Base-by-base conservation (phyloP, 495 filamentous ascomycete genomes). In the Platismatia glauca region DNA sequence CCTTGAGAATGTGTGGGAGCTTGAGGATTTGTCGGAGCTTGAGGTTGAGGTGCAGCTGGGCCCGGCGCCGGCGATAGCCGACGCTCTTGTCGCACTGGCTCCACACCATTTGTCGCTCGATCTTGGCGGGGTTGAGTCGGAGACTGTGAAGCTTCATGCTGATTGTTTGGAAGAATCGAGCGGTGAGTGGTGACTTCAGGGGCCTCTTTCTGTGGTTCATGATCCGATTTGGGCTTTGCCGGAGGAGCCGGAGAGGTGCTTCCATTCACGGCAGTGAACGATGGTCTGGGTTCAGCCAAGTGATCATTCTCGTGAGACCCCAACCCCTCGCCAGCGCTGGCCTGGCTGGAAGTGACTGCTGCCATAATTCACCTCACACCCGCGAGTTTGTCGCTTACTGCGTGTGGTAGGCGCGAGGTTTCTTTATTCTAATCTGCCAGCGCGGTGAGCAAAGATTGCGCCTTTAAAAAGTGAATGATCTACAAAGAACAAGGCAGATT, bases 191-290 rank as follows among this genome's bases (percentile, higher is more conserved):
- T 16, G 33, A 24, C 56, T 38, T 74, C 72, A 20, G 60, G 39
- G n/a, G 13, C 8, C 31, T 76, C 74, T 38, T 60, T 67, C 43
- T 65, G 64, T 20, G 70, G 44, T 67, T 63, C 60, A 35, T 58
- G 67, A 15, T 58, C 67, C 64, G 60, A 62, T 66, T 60, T 67
- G 61, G 53, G 64, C 59, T 64, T 69, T 33, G 46, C 63, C 22
- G 57, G 64, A 57, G 33, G 64, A 31, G 57, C 35, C 27, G 69
- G 56, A 20, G 70, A 53, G 7, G 77, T 76, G 62, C 69, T 76
- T 55, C 78, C 80, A 71, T 82, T 82, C 35, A 82, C 79, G 50
- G 80, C 79, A 6, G 80, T 82, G 62, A 82, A 82, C 20, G 78
- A 79, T 35, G 79, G 78, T 53, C 76, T 80, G 48, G 76, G 75